These are phyloP conservation scores for Pythium brachiatum DNA, from an alignment of 352 stramenopile species.

Conservation along the genomic window DNA sequence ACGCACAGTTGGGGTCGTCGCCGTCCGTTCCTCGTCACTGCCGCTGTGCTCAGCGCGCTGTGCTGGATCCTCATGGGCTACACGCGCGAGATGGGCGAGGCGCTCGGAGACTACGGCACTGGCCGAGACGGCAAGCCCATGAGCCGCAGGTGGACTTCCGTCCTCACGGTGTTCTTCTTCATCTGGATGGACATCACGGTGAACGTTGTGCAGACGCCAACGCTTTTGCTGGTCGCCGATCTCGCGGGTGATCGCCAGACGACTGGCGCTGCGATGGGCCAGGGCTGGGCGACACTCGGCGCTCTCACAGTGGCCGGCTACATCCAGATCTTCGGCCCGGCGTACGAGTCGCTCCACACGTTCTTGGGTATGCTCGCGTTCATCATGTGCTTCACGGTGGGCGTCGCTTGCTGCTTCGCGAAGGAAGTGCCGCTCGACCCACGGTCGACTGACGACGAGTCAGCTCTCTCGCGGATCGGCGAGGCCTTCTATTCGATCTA, in stretches of 20 bases:
- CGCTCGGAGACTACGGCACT: conserved; percentile 38
- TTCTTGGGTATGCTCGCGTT: conserved; percentile 50
- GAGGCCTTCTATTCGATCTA: conserved; percentile 34
- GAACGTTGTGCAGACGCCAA: conserved; percentile 44
- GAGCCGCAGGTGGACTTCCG: conserved; percentile 39
- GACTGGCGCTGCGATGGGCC: conserved; percentile 36
- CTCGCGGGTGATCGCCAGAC: conserved; percentile 56
- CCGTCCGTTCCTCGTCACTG: conserved; percentile 35
- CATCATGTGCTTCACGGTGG: conserved; percentile 32
- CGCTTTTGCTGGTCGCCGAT: conserved; percentile 45
- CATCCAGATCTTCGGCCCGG: conserved; percentile 42
- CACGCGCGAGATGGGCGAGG: conserved; percentile 46
- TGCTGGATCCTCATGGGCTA: conserved; percentile 55
- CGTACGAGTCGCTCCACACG: conserved; percentile 38
- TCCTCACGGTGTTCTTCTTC: conserved; percentile 54
- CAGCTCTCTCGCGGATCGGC: conserved; percentile 7
- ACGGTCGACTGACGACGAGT: conserved; percentile 1
- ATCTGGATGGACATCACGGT: conserved; percentile 58
- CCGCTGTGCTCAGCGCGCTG: conserved; percentile 32
- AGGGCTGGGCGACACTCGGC: conserved; percentile 45
- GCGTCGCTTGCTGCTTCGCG: conserved; percentile 25
- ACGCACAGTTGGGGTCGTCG: conserved; percentile 34
- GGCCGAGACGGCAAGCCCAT: conserved; percentile 28
- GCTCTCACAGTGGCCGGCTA: conserved; percentile 47
- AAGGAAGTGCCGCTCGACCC: conserved; percentile 37